Percentiles rank a stretch among this genome's conserved stretches.
Conservation (phyloP, 208 protist genomes). For the Acanthamoeba healyi region DNA sequence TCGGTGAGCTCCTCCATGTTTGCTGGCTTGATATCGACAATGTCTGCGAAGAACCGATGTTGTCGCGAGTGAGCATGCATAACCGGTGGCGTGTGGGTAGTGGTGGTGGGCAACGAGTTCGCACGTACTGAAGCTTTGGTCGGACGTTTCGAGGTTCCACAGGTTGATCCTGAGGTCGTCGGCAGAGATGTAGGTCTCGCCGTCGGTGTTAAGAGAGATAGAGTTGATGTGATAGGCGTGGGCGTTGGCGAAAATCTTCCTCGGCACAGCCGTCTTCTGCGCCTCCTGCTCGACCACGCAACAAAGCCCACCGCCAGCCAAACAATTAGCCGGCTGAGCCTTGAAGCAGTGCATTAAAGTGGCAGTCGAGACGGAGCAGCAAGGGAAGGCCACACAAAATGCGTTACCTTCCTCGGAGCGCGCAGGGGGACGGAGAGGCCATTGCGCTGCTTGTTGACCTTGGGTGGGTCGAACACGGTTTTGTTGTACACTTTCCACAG, state of each 20-base stretch:
- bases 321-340: not conserved
- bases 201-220: conserved; percentile 90
- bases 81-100: not conserved
- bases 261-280: conserved; percentile 79
- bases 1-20: conserved; percentile 96
- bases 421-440: not conserved
- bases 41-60: too few species aligned
- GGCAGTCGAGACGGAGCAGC: too few species aligned
- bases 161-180: conserved; percentile 96
- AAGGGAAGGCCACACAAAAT: too few species aligned
- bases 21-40: conserved; percentile 95
- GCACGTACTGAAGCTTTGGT: conserved; percentile 88
- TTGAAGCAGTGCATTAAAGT: too few species aligned
- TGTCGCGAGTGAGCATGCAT: not conserved
- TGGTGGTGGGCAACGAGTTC: not conserved
- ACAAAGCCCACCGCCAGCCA: not conserved
- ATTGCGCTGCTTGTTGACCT: not conserved
- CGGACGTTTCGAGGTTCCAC: conserved; percentile 91
- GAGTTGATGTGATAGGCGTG: conserved; percentile 96
- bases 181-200: conserved; percentile 92
- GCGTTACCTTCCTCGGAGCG: not conserved
- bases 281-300: too few species aligned
- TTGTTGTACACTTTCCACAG: conserved; percentile 94
- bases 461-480: conserved; percentile 83
- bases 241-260: conserved; percentile 92